These are phyloP conservation scores for Globisporangium mamillatum DNA, from an alignment of 352 stramenopile genomes.

Conservation along the genomic window DNA sequence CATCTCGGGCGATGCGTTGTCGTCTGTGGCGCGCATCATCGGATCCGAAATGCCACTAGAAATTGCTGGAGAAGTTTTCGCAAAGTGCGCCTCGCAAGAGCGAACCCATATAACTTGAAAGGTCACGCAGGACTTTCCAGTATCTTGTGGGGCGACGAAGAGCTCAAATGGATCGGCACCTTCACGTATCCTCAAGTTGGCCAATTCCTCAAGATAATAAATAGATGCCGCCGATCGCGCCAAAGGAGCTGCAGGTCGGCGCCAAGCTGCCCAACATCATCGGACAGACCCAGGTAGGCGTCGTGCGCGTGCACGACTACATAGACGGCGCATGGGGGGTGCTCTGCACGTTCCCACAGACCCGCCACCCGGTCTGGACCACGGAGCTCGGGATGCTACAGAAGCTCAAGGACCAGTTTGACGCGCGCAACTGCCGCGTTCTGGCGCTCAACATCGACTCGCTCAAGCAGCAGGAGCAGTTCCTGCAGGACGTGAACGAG, in stretches of 20 bases:
- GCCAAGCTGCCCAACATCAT: conserved; percentile 73
- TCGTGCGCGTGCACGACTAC: conserved; percentile 72
- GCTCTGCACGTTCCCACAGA: conserved; percentile 67
- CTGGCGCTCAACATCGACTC: conserved; percentile 48
- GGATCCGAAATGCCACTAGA: not conserved
- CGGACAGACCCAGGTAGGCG: conserved; percentile 62
- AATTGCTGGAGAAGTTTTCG: not conserved
- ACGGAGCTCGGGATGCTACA: conserved; percentile 78
- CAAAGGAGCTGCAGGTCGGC: conserved; percentile 58
- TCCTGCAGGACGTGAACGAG: conserved; percentile 76
- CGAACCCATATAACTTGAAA: conserved; percentile 9
- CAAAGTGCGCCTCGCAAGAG: not conserved
- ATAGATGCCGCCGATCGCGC: conserved; percentile 24
- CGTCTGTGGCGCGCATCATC: conserved; percentile 1
- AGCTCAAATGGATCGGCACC: not conserved
- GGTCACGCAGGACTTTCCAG: conserved; percentile 16
- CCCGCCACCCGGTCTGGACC: conserved; percentile 72
- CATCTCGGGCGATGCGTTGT: not conserved
- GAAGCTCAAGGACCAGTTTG: conserved; percentile 78
- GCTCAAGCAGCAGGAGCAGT: conserved; percentile 40
- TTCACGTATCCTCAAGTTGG: not conserved
- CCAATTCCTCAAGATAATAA: too few relatives aligned
- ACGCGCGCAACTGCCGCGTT: conserved; percentile 67
- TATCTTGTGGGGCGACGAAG: not conserved
- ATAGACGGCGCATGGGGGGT: conserved; percentile 68